phyloP scores from a whole-genome alignment of 306 rosid species.

The Cucurbita ficifolia region DNA sequence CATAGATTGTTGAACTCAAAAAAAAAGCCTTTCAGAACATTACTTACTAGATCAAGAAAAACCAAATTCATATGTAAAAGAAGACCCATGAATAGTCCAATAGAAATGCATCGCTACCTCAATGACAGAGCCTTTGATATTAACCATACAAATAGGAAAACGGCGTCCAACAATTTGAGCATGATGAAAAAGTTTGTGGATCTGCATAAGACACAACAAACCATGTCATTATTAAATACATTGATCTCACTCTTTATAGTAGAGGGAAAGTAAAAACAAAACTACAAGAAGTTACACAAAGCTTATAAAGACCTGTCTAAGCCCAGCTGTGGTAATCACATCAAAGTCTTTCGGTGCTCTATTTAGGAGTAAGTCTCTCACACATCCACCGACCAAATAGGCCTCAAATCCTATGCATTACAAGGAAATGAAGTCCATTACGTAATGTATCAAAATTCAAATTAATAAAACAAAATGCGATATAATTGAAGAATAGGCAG shows the following conservation, averaged over 20 bases:
- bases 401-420: constrained; percentile 56
- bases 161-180: constrained; percentile 48
- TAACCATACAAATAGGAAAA: constrained; percentile 72
- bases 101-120: constrained; percentile 42
- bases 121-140: constrained; percentile 31
- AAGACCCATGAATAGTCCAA: not conserved
- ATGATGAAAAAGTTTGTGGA: constrained; percentile 28
- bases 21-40: not conserved
- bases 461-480: not conserved
- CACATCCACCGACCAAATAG: constrained; percentile 95
- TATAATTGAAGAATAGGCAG: not conserved
- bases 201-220: constrained; percentile 26
- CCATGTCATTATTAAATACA: not conserved
- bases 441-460: not conserved
- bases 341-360: constrained; percentile 83
- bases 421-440: not conserved
- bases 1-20: not conserved
- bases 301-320: constrained; percentile 34
- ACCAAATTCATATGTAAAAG: not conserved
- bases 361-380: constrained; percentile 66
- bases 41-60: not conserved
- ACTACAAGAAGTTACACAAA: not conserved
- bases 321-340: constrained; percentile 73
- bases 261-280: not conserved
- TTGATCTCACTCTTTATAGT: not conserved